Percentiles rank a stretch among this genome's conserved stretches.
phyloP scores from a whole-genome alignment of 768 basidiomycete genomes.

The Neoboletus brunneissimus region DNA sequence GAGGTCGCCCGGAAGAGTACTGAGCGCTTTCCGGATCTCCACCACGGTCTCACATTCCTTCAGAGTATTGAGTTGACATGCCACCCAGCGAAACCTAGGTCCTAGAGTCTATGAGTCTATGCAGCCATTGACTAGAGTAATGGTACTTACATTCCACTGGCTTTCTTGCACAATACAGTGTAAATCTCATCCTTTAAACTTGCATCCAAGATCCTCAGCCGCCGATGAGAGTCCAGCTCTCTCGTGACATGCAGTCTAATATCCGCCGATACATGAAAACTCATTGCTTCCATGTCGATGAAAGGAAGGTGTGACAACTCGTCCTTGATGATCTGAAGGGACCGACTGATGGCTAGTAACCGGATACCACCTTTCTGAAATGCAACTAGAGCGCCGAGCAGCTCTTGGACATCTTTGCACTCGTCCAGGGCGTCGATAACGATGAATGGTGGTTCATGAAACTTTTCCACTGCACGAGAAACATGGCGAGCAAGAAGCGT shows the following conservation, averaged over 20 bases:
- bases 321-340: constrained; percentile 7
- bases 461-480: neutral
- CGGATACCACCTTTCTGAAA: neutral
- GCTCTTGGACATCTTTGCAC: constrained; percentile 1
- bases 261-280: neutral
- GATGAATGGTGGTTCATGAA: neutral
- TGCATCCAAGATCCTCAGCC: neutral
- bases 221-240: constrained; percentile 3
- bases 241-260: constrained; percentile 1
- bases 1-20: constrained; percentile 2
- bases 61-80: constrained; percentile 2
- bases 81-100: constrained; percentile 10
- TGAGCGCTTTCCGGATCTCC: neutral
- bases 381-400: neutral
- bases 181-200: constrained; percentile 6
- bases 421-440: constrained; percentile 17
- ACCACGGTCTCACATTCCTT: neutral
- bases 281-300: constrained; percentile 2
- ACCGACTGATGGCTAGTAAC: constrained; percentile 7
- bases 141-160: constrained; percentile 10
- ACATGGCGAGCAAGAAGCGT: neutral
- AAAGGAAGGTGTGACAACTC: neutral
- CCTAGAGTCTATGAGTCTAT: neutral
- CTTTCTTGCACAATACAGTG: neutral
- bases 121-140: neutral